A percentile compares a stretch with the other conserved stretches of the same genome.
Conservation (phyloP, 2,329 filamentous ascomycete species). For the Trichocomaceae sp. region DNA sequence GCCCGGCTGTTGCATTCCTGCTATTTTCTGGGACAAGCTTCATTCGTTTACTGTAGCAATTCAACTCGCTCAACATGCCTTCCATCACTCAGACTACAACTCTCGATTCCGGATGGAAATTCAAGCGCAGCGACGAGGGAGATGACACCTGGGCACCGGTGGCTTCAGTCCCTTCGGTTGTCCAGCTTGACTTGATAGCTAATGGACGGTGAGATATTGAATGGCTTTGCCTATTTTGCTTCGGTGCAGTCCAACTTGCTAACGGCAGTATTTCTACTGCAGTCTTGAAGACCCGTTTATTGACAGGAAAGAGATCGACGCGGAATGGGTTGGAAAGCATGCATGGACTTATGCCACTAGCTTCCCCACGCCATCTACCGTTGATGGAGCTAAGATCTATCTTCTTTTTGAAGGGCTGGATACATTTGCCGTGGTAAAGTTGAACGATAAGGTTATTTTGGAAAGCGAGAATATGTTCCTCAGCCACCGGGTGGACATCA, state of each 20-base stretch:
- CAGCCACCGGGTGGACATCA: constrained; percentile 60
- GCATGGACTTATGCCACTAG: constrained; percentile 39
- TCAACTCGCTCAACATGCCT: not conserved
- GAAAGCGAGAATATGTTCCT: constrained; percentile 69
- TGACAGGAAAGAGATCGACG: constrained; percentile 23
- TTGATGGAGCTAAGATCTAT: constrained; percentile 40
- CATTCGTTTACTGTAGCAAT: not conserved
- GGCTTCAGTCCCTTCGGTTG: constrained; percentile 25
- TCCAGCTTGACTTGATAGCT: constrained; percentile 27
- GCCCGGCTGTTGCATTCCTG: no score
- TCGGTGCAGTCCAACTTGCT: not conserved
- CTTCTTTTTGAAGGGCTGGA: constrained; percentile 66
- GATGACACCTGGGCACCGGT: constrained; percentile 26
- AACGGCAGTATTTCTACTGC: not conserved
- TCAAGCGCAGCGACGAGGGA: constrained; percentile 22
- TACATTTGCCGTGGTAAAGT: constrained; percentile 62
- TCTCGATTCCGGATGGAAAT: constrained; percentile 28
- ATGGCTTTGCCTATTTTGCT: not conserved
- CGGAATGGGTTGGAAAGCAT: constrained; percentile 28
- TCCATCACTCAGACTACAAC: not conserved
- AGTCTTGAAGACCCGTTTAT: constrained; percentile 26
- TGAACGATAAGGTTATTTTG: constrained; percentile 60
- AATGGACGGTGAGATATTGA: constrained; percentile 23
- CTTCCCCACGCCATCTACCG: constrained; percentile 46
- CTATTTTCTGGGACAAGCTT: no score